Evolutionary conservation across 2,329 filamentous ascomycete genomes (phyloP).

Genomic region (Arthroderma sp.): DNA sequence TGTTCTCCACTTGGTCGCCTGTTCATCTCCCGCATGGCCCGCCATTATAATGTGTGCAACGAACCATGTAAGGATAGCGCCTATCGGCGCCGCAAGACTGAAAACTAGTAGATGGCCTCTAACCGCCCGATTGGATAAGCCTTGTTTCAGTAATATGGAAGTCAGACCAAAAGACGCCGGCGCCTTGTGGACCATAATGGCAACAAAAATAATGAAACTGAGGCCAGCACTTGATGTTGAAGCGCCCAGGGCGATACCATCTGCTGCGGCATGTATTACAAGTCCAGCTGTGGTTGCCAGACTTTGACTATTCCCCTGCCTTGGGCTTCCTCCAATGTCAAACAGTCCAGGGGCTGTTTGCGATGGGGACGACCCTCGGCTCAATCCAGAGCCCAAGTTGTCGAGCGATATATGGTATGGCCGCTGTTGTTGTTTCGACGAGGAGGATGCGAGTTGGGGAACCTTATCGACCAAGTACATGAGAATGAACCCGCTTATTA

Average conservation of each 20-base stretch:
- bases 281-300: conserved; percentile 81
- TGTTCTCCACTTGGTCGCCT: conserved; percentile 69
- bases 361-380: conserved; percentile 28
- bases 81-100: conserved; percentile 76
- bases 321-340: conserved; percentile 17
- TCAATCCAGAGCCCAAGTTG: conserved; percentile 51
- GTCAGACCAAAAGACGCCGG: conserved; percentile 92
- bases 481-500: conserved; percentile 78
- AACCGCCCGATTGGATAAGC: conserved; percentile 72
- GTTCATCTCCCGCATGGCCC: conserved; percentile 38
- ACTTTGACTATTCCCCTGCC: conserved; percentile 29
- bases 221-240: conserved; percentile 68
- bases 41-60: conserved; percentile 57
- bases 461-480: conserved; percentile 94
- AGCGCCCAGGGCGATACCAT: conserved; percentile 90
- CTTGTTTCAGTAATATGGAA: conserved; percentile 78
- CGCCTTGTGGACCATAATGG: conserved; percentile 95
- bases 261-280: conserved; percentile 90
- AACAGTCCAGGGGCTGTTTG: conserved; percentile 25
- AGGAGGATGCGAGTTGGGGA: conserved; percentile 57
- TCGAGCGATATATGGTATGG: conserved; percentile 82
- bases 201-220: conserved; percentile 83
- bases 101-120: conserved; percentile 80
- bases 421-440: conserved; percentile 50
- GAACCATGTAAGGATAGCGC: conserved; percentile 71